Conservation (phyloP, 2,329 filamentous ascomycete species). For the Stachybotrys echinatus region DNA sequence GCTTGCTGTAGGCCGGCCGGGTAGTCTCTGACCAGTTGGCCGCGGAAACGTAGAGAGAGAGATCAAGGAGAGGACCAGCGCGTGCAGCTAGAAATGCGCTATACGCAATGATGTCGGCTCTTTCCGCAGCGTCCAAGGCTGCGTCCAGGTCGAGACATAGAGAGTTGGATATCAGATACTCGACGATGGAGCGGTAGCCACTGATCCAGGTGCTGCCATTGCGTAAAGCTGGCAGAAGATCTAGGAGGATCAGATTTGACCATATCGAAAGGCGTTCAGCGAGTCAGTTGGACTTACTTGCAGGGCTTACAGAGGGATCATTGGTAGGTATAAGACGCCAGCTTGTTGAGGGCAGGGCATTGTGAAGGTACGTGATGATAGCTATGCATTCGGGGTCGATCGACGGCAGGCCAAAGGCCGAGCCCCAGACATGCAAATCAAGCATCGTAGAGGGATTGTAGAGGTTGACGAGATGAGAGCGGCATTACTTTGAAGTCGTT, state of each 20-base stretch:
- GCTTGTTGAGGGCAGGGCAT: slow-evolving; percentile 49
- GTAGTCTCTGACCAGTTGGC: slow-evolving; percentile 79
- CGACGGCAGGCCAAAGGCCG: slow-evolving; percentile 82
- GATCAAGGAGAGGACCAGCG: slow-evolving; percentile 73
- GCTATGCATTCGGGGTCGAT: slow-evolving; percentile 90
- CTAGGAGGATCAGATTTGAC: slow-evolving; percentile 30
- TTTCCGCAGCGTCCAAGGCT: slow-evolving; percentile 30
- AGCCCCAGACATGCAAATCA: slow-evolving; percentile 85
- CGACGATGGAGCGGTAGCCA: slow-evolving; percentile 57
- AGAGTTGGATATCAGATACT: slow-evolving; percentile 42
- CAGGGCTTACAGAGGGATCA: slow-evolving; percentile 63
- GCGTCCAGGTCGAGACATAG: slow-evolving; percentile 32
- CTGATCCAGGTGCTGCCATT: slow-evolving; percentile 48
- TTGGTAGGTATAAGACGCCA: slow-evolving; percentile 73
- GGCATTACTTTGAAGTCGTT: background rate
- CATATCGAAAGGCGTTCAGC: slow-evolving; percentile 49
- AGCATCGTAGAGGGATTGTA: slow-evolving; percentile 19
- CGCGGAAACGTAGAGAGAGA: slow-evolving; percentile 84
- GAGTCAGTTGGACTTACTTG: slow-evolving; percentile 34
- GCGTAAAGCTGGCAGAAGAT: slow-evolving; percentile 49
- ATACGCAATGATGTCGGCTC: slow-evolving; percentile 46
- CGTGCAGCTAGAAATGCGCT: slow-evolving; percentile 68
- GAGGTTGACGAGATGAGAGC: background rate
- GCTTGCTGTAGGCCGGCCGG: slow-evolving; percentile 70
- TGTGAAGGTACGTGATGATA: slow-evolving; percentile 68